Percentiles rank a stretch among this genome's conserved stretches.
phyloP scores from a whole-genome alignment of 2,329 filamentous ascomycete genomes.

The Stemphylium lycopersici region DNA sequence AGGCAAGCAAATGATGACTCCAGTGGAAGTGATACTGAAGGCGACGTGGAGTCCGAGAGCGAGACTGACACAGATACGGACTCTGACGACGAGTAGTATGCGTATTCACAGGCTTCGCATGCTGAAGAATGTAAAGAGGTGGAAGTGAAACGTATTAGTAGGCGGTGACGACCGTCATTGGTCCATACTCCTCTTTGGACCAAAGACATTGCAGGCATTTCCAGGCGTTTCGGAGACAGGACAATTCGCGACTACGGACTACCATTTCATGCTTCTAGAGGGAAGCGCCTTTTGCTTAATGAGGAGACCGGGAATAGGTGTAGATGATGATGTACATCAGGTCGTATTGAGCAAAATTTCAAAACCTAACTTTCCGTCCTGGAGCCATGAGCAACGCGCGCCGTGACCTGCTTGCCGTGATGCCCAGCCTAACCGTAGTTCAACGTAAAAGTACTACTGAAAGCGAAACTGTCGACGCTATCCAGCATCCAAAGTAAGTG shows the following conservation, averaged over 20 bases:
- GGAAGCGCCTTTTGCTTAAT: conserved; percentile 9
- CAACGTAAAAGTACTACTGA: too few relatives aligned
- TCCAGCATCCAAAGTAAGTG: too few relatives aligned
- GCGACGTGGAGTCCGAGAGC: conserved; percentile 62
- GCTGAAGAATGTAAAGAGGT: neutral
- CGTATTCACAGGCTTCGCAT: neutral
- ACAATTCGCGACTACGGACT: conserved; percentile 7
- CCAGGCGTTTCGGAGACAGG: conserved; percentile 29
- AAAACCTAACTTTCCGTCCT: too few relatives aligned
- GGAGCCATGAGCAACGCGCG: too few relatives aligned
- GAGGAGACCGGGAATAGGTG: conserved; percentile 10
- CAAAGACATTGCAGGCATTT: conserved; percentile 28
- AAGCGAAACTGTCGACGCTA: too few relatives aligned
- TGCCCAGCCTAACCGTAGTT: too few relatives aligned
- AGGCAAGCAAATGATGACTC: conserved; percentile 65
- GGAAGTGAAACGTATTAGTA: conserved; percentile 6
- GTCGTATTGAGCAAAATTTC: conserved; percentile 3
- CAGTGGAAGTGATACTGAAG: conserved; percentile 68
- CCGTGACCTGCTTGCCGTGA: too few relatives aligned
- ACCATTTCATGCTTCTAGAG: conserved; percentile 7
- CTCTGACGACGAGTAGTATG: conserved; percentile 47
- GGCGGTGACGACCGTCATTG: conserved; percentile 1
- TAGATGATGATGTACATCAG: conserved; percentile 23
- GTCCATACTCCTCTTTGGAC: conserved; percentile 4
- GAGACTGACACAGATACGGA: conserved; percentile 56